Conservation (phyloP, 2,329 filamentous ascomycete genomes). For the Claviceps spartinae region DNA sequence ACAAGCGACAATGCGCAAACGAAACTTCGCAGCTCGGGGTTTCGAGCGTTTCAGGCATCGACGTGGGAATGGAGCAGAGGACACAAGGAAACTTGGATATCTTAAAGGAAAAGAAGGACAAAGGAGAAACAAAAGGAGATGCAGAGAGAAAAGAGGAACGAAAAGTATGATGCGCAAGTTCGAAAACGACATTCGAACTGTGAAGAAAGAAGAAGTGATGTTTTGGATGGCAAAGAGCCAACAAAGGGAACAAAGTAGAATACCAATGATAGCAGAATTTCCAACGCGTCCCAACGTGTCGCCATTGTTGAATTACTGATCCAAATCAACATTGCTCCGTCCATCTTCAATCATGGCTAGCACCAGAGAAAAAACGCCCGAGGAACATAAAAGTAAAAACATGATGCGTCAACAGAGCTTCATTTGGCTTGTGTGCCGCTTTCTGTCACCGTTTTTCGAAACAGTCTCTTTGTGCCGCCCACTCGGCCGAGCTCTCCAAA, state of each 20-base stretch:
- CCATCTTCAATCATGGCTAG: too few species aligned
- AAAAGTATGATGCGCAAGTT: too few species aligned
- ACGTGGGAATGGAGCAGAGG: background rate
- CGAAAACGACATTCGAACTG: too few species aligned
- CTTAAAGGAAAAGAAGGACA: background rate
- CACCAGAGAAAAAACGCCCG: too few species aligned
- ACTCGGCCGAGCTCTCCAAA: conserved; percentile 62
- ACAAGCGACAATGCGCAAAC: background rate
- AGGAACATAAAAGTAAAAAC: background rate
- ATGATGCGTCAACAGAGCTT: conserved; percentile 6
- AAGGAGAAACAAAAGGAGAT: background rate
- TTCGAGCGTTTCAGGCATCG: background rate
- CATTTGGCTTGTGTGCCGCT: conserved; percentile 8
- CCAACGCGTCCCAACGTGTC: too few species aligned
- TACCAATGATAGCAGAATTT: too few species aligned
- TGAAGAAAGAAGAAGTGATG: too few species aligned
- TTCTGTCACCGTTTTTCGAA: conserved; percentile 32
- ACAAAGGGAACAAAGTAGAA: too few species aligned
- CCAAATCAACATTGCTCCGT: too few species aligned
- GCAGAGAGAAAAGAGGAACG: background rate
- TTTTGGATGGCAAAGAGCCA: too few species aligned
- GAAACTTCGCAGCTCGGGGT: background rate
- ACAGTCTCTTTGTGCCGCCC: conserved; percentile 59
- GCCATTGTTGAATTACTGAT: too few species aligned
- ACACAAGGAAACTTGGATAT: background rate